These are phyloP conservation scores for Hydrangea macrophylla DNA, from an alignment of 148 eudicot species.

Conservation along the genomic window DNA sequence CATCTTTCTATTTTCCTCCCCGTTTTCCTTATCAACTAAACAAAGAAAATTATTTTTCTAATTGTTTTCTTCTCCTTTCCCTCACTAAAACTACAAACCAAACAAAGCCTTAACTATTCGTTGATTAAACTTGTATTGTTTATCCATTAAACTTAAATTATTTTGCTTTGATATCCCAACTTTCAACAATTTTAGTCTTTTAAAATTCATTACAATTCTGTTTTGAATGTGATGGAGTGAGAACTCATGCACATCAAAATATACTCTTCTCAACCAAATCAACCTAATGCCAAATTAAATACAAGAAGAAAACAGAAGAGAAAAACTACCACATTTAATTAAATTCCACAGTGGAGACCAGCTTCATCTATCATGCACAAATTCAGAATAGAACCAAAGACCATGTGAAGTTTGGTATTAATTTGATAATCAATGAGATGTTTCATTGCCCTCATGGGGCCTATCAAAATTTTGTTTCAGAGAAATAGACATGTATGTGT, in stretches of 20 bases:
- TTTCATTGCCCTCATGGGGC: slow-evolving; percentile 4
- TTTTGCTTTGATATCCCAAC: not conserved
- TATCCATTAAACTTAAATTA: no score
- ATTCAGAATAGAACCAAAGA: slow-evolving; percentile 12
- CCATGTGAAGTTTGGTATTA: slow-evolving; percentile 39
- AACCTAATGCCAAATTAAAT: slow-evolving; percentile 57
- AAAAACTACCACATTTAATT: slow-evolving; percentile 32
- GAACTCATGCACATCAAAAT: slow-evolving; percentile 20
- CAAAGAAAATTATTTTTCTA: no score
- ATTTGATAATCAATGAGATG: slow-evolving; percentile 16
- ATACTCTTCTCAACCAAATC: slow-evolving; percentile 45
- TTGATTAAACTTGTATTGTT: no score
- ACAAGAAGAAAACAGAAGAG: slow-evolving; percentile 43
- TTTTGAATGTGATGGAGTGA: slow-evolving; percentile 22
- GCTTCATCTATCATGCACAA: slow-evolving; percentile 2
- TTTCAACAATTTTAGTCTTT: not conserved
- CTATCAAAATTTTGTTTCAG: not conserved
- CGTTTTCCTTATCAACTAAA: no score
- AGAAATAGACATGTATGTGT: no score
- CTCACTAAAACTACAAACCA: no score
- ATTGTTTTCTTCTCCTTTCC: no score
- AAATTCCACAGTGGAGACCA: slow-evolving; percentile 25
- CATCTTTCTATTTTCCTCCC: no score
- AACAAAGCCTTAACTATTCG: no score
- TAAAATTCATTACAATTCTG: not conserved